phyloP scores from a whole-genome alignment of 495 filamentous ascomycete species.

The Aspergillus hancockii region DNA sequence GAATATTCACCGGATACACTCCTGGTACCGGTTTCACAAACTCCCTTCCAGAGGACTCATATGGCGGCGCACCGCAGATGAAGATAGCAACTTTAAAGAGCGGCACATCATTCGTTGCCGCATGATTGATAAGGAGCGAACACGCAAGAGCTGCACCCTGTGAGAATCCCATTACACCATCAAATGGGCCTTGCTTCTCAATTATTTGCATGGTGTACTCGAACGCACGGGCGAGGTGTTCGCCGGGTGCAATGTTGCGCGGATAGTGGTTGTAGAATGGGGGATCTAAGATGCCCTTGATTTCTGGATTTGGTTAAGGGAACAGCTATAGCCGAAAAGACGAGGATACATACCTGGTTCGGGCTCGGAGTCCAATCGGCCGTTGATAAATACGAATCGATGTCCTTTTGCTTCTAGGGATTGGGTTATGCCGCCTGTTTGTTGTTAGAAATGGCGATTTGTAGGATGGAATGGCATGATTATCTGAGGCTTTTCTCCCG shows the following conservation, averaged over 20 bases:
- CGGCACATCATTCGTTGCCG: constrained; percentile 28
- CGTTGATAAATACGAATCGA: constrained; percentile 37
- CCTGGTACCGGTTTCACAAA: constrained; percentile 13
- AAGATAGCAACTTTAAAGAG: constrained; percentile 46
- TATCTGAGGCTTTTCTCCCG: not conserved
- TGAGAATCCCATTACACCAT: constrained; percentile 48
- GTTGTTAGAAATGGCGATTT: constrained; percentile 1
- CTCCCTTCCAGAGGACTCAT: constrained; percentile 28
- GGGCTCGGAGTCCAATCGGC: constrained; percentile 25
- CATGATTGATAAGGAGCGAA: constrained; percentile 36
- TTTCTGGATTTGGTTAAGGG: constrained; percentile 24
- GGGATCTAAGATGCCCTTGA: constrained; percentile 36
- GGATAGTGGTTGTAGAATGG: constrained; percentile 44
- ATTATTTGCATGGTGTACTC: constrained; percentile 35
- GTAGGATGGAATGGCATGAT: not conserved
- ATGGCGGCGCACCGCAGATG: constrained; percentile 36
- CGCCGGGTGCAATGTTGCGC: constrained; percentile 26
- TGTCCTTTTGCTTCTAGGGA: constrained; percentile 35
- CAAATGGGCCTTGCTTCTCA: constrained; percentile 42
- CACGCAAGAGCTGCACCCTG: constrained; percentile 45
- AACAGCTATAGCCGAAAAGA: not conserved
- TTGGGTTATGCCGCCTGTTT: constrained; percentile 36
- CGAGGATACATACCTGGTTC: constrained; percentile 30
- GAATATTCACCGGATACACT: constrained; percentile 31
- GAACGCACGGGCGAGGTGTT: constrained; percentile 32